Conservation (phyloP, 1,139 yeast genomes). For the Hemisphaericaspora xylanilytica region DNA sequence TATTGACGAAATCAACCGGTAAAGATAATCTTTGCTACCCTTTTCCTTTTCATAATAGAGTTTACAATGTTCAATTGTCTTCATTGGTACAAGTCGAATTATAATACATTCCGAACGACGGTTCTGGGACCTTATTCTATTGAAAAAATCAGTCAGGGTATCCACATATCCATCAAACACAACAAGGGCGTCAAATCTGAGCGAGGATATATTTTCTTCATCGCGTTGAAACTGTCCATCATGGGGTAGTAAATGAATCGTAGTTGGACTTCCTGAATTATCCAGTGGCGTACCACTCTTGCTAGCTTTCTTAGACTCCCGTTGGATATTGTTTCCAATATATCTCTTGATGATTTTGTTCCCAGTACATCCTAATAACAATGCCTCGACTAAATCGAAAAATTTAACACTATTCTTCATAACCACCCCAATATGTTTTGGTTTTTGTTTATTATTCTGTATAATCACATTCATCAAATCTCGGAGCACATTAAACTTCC, state of each 20-base stretch:
- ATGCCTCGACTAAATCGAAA: conserved; percentile 76
- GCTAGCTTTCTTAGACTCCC: conserved; percentile 34
- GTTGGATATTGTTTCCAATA: conserved; percentile 51
- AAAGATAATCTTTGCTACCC: conserved; percentile 47
- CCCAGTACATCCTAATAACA: conserved; percentile 66
- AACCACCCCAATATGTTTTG: conserved; percentile 37
- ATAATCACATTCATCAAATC: conserved; percentile 52
- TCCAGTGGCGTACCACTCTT: conserved; percentile 13
- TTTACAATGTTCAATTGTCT: conserved; percentile 78
- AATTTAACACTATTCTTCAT: conserved; percentile 42
- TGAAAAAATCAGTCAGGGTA: conserved; percentile 29
- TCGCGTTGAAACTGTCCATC: conserved; percentile 35
- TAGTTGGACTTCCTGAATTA: conserved; percentile 17
- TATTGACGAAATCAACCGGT: conserved; percentile 73
- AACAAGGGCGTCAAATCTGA: conserved; percentile 59
- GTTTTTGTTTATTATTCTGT: conserved; percentile 36
- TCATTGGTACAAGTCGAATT: conserved; percentile 68
- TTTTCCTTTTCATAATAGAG: conserved; percentile 27
- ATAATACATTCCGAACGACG: conserved; percentile 48
- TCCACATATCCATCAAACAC: conserved; percentile 73
- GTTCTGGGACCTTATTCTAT: conserved; percentile 31
- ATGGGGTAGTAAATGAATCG: conserved; percentile 45
- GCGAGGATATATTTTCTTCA: conserved; percentile 20
- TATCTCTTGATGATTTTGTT: conserved; percentile 57
- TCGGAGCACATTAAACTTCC: conserved; percentile 71